These are phyloP conservation scores for Saccharomycopsis sp. DNA, from an alignment of 805 yeast species.

Conservation along the genomic window DNA sequence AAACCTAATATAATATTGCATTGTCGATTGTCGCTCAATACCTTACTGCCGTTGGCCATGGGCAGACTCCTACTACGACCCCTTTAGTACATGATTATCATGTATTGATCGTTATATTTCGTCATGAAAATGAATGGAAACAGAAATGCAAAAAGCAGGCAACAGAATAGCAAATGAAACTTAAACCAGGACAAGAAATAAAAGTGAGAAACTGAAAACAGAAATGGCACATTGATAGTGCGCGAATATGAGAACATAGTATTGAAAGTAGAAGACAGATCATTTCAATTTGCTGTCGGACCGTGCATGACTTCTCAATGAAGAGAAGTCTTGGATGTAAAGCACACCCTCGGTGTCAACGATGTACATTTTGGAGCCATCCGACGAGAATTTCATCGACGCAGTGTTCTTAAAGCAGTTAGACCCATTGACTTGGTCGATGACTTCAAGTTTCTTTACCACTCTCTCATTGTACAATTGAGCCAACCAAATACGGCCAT, in stretches of 20 bases:
- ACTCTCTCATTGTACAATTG: conserved; percentile 5
- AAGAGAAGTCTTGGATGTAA: conserved; percentile 65
- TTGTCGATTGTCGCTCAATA: too few species aligned
- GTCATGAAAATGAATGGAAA: neutral
- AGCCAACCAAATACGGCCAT: conserved; percentile 53
- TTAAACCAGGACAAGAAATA: neutral
- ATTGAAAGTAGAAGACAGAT: neutral
- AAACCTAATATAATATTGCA: too few species aligned
- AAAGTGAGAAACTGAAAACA: neutral
- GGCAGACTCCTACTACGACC: too few species aligned
- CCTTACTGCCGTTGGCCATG: too few species aligned
- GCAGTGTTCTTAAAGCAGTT: conserved; percentile 69
- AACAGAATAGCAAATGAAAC: neutral
- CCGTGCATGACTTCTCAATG: neutral
- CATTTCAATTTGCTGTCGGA: neutral
- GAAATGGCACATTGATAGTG: neutral
- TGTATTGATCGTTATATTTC: neutral
- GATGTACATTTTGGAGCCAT: conserved; percentile 71
- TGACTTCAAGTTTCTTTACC: conserved; percentile 28
- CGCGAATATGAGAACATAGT: neutral
- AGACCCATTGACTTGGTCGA: conserved; percentile 75
- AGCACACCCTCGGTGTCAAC: conserved; percentile 78
- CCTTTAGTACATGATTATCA: too few species aligned
- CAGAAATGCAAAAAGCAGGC: neutral
- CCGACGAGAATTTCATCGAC: conserved; percentile 62